Evolutionary conservation across 345 rosid genomes (phyloP), one percentile per base, ranked within the genome.

Genomic region (Hibiscus tridactylites): DNA sequence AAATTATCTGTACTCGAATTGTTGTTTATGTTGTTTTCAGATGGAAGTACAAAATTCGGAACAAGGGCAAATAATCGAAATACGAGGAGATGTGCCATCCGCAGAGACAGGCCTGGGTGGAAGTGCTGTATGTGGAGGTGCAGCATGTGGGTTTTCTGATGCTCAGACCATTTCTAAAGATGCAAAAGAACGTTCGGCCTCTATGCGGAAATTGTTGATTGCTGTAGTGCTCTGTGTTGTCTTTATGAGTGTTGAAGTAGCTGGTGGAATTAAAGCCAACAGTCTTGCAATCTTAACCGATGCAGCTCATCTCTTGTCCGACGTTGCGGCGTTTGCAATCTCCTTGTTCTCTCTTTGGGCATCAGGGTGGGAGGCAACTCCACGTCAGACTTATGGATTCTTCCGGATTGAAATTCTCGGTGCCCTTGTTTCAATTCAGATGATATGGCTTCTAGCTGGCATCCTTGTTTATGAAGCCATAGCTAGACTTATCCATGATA

Each of bases 71-170:
- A 50, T 50, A 50, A 50, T 50, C 4, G 56, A 50, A 50, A 50
- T 50, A 16, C 56, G 56, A 5, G 56, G 56, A 50, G 56, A 50
- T 50, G 56, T 50, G 19, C 56, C 56, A n/a, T 19, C 56, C 2
- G 19, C 56, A 15, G 56, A 50, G 56, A 50, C 56, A 15, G 6
- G 56, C 56, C 19, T 15, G 7, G 56, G 56, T 4, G 56, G 56
- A 13, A 50, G 19, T 15, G 15, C 56, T 16, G 15, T 50, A 15
- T 50, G 56, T 15, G 56, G 7, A 50, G 56, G 56, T 88, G 91
- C 79, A 85, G 90, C 61, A 91, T 54, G 58, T 9, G 24, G 58
- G 10, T 54, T 54, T 17, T 54, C 58, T 17, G 26, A 54, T 54
- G 58, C 58, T 54, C 58, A 54, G 17, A 54, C 58, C 26, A 17